Evolutionary conservation across 139 green algal species (phyloP).

Genomic region (Desmodesmus armatus): DNA sequence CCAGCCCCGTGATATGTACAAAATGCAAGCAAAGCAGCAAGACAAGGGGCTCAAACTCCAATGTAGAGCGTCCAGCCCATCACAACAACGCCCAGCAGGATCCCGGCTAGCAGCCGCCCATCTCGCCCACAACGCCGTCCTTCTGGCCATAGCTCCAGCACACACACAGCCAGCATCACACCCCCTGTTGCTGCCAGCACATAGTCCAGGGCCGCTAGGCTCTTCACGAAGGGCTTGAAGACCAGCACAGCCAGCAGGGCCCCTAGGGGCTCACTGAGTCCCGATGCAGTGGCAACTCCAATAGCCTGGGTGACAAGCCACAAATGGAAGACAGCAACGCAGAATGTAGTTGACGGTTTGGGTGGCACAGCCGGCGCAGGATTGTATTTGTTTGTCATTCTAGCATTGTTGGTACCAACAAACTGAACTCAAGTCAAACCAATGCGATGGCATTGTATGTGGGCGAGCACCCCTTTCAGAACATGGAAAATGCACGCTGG

Average conservation of each 20-base stretch:
- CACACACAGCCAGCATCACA: constrained; percentile 90
- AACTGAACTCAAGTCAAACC: too few relatives aligned
- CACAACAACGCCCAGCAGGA: constrained; percentile 62
- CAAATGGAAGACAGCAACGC: too few relatives aligned
- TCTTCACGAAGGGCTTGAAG: constrained; percentile 74
- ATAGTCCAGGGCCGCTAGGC: constrained; percentile 68
- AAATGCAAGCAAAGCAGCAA: too few relatives aligned
- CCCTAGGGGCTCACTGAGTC: constrained; percentile 87
- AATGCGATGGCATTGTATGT: too few relatives aligned
- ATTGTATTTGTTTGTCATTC: too few relatives aligned
- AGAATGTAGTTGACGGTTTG: too few relatives aligned
- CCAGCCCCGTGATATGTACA: too few relatives aligned
- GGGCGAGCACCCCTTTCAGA: too few relatives aligned
- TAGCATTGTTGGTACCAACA: too few relatives aligned
- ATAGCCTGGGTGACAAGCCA: constrained; percentile 79
- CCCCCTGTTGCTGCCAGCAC: constrained; percentile 84
- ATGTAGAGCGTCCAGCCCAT: constrained; percentile 84
- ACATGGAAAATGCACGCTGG: too few relatives aligned
- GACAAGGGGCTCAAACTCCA: too few relatives aligned
- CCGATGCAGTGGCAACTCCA: constrained; percentile 74
- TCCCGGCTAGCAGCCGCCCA: constrained; percentile 64
- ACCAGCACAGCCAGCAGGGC: constrained; percentile 80
- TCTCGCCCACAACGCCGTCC: constrained; percentile 76
- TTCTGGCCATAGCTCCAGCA: constrained; percentile 89
- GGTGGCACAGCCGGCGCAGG: too few relatives aligned